Percentiles rank a stretch among this genome's conserved stretches.
Conservation (phyloP, 2,329 filamentous ascomycete genomes). For the Ophiostoma triangulosporum region DNA sequence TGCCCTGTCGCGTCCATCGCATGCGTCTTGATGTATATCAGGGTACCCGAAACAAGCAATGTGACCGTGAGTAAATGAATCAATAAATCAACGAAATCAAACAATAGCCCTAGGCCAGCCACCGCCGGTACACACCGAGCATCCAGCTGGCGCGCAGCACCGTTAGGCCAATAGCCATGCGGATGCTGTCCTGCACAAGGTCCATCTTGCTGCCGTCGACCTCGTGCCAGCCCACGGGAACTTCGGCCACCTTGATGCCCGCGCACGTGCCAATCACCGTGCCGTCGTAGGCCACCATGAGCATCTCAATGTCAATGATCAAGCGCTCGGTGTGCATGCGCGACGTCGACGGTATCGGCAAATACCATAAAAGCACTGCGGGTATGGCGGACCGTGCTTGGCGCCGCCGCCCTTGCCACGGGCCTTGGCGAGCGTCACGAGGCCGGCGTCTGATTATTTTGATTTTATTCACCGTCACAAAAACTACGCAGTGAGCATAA, state of each 20-base stretch:
- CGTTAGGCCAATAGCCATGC: constrained; percentile 85
- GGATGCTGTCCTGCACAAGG: constrained; percentile 81
- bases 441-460: no score
- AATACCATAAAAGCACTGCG: constrained; percentile 83
- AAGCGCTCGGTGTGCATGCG: constrained; percentile 98
- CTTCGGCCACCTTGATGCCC: constrained; percentile 79
- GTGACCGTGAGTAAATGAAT: no score
- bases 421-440: constrained; percentile 68
- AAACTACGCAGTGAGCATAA: no score
- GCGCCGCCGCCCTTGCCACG: constrained; percentile 91
- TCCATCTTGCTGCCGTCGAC: constrained; percentile 91
- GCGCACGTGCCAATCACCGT: constrained; percentile 44
- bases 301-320: constrained; percentile 99
- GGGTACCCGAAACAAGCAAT: no score
- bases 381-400: constrained; percentile 88
- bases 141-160: constrained; percentile 81
- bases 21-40: no score
- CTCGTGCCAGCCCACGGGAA: constrained; percentile 91
- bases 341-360: constrained; percentile 91
- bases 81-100: not conserved
- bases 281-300: constrained; percentile 56
- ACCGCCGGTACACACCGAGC: constrained; percentile 66
- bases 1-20: no score
- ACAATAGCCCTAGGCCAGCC: constrained; percentile 28
- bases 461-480: no score